Conservation (phyloP, 1,284 basidiomycete genomes). For the Rhodotorula sp. region DNA sequence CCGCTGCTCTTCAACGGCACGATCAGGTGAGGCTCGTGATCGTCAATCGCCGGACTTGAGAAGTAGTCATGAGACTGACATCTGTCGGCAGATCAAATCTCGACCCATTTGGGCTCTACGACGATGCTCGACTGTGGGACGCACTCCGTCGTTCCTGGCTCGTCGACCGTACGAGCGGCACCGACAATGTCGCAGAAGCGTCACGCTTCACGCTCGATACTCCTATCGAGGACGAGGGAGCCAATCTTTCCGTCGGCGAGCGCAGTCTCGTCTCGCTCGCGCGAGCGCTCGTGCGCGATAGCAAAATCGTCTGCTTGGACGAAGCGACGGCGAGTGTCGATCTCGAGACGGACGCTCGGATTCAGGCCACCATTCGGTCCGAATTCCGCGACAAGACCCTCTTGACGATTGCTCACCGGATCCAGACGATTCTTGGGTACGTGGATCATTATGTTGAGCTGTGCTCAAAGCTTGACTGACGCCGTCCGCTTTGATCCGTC, state of each 20-base stretch:
- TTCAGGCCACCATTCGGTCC: slow-evolving; percentile 65
- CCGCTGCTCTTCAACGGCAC: slow-evolving; percentile 57
- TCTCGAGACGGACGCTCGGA: slow-evolving; percentile 67
- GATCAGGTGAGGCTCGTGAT: slow-evolving; percentile 37
- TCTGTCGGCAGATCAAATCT: slow-evolving; percentile 48
- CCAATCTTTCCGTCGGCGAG: slow-evolving; percentile 64
- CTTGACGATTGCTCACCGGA: slow-evolving; percentile 63
- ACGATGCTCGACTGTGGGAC: slow-evolving; percentile 48
- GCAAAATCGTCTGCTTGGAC: slow-evolving; percentile 71
- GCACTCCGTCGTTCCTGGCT: slow-evolving; percentile 49
- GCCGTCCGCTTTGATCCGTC: not conserved
- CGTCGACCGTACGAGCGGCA: slow-evolving; percentile 37
- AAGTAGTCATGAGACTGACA: too few relatives aligned
- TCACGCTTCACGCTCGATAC: slow-evolving; percentile 69
- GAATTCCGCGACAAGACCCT: slow-evolving; percentile 63
- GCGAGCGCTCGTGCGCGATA: slow-evolving; percentile 72
- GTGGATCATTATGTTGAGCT: not conserved
- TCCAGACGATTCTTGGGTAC: slow-evolving; percentile 67
- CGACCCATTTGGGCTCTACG: slow-evolving; percentile 49
- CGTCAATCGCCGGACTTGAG: not conserved
- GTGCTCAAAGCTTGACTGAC: not conserved
- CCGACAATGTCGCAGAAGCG: slow-evolving; percentile 25
- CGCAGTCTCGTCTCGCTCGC: slow-evolving; percentile 75
- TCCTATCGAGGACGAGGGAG: slow-evolving; percentile 76
- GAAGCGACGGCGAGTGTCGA: slow-evolving; percentile 81